Evolutionary conservation across 192 early-diverging fungal species (phyloP).

Genomic region (Backusella psychrophila): DNA sequence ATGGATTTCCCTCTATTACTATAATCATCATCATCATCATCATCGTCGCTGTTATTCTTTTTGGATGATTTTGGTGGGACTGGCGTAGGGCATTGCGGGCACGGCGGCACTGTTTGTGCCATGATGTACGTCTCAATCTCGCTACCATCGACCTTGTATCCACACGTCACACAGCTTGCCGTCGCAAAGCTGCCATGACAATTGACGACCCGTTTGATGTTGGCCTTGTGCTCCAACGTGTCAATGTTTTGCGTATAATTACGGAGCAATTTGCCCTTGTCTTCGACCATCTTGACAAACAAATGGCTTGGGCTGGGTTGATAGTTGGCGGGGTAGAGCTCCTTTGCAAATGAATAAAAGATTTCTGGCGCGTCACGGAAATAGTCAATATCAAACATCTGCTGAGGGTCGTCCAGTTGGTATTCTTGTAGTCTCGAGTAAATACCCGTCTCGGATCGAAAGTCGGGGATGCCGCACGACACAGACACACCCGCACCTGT

Average conservation of each 20-base stretch:
- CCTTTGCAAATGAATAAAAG: conserved; percentile 94
- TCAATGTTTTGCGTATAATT: conserved; percentile 99
- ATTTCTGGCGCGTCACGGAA: conserved; percentile 83
- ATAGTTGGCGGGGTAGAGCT: conserved; percentile 89
- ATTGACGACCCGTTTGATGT: conserved; percentile 78
- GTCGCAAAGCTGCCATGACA: conserved; percentile 97
- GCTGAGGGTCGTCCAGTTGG: conserved; percentile 88
- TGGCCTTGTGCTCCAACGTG: conserved; percentile 85
- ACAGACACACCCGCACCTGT: conserved; percentile 92
- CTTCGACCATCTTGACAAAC: conserved; percentile 89
- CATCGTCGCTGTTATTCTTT: conserved; percentile 40
- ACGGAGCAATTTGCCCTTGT: conserved; percentile 78
- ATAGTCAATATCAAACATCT: conserved; percentile 96
- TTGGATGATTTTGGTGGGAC: neutral
- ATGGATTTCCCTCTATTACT: conserved; percentile 41
- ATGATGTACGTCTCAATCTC: conserved; percentile 82
- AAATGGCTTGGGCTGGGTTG: conserved; percentile 81
- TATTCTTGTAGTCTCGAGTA: conserved; percentile 89
- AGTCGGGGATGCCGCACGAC: conserved; percentile 96
- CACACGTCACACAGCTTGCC: conserved; percentile 86
- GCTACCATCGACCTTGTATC: conserved; percentile 69
- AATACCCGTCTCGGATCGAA: conserved; percentile 90
- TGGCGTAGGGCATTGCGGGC: conserved; percentile 59
- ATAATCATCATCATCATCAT: conserved; percentile 52
- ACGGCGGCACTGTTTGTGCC: conserved; percentile 71